These are phyloP conservation scores for Fraxinus albicans DNA, from an alignment of 305 asterid species.

Conservation along the genomic window DNA sequence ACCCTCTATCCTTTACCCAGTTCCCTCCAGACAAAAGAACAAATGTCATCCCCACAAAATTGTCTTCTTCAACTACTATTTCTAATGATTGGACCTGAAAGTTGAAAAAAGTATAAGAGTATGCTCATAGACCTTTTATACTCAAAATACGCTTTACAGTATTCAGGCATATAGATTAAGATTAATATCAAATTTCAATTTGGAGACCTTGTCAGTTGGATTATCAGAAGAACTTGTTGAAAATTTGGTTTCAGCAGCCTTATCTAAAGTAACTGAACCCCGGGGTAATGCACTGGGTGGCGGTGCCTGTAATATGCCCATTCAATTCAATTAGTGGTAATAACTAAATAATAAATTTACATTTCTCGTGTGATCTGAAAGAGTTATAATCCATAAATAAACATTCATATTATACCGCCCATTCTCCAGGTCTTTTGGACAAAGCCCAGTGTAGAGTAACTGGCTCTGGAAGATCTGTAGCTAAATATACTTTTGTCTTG, in stretches of 20 bases:
- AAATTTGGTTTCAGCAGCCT: conserved; percentile 73
- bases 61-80: conserved; percentile 65
- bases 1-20: conserved; percentile 81
- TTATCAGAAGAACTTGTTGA: conserved; percentile 40
- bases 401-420: conserved; percentile 60
- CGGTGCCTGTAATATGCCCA: conserved; percentile 62
- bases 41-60: conserved; percentile 92
- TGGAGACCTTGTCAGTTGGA: conserved; percentile 57
- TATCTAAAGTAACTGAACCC: conserved; percentile 62
- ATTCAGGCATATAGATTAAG: conserved; percentile 23
- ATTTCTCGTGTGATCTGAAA: conserved; percentile 2
- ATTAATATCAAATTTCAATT: conserved; percentile 10
- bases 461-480: conserved; percentile 78
- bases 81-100: conserved; percentile 84
- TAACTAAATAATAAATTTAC: conserved; percentile 11
- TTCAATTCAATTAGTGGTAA: conserved; percentile 10
- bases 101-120: conserved; percentile 25
- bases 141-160: conserved; percentile 6
- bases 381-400: conserved; percentile 10
- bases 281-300: conserved; percentile 74
- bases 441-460: conserved; percentile 95
- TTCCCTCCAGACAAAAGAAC: conserved; percentile 76
- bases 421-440: conserved; percentile 80
- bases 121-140: conserved; percentile 12
- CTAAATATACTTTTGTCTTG: conserved; percentile 69